Percentiles rank a stretch among this genome's conserved stretches.
Conservation (phyloP, 768 basidiomycete genomes). For the Scleroderma bovista region DNA sequence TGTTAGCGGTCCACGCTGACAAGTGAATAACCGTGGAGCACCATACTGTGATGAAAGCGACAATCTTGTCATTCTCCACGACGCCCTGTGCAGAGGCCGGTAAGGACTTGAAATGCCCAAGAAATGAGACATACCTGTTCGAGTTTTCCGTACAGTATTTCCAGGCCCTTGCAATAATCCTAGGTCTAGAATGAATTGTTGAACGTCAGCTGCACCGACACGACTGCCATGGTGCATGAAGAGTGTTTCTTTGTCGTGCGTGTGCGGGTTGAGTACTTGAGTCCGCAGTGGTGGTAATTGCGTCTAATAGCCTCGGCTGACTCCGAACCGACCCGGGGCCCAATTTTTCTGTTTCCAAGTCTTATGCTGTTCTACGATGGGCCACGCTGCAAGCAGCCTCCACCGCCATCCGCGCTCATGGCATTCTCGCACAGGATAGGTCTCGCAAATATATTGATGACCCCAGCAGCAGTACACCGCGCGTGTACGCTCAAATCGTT, state of each 20-base stretch:
- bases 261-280: too few species aligned
- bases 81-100: constrained; percentile 48
- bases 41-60: constrained; percentile 69
- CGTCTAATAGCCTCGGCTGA: too few species aligned
- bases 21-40: neutral
- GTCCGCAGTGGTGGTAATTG: too few species aligned
- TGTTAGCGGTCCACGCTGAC: constrained; percentile 5
- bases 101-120: neutral
- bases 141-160: constrained; percentile 66
- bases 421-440: constrained; percentile 78
- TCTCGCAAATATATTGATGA: constrained; percentile 51
- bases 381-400: constrained; percentile 64
- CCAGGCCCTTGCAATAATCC: constrained; percentile 74
- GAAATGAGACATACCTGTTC: constrained; percentile 47
- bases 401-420: constrained; percentile 62
- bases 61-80: constrained; percentile 73
- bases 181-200: constrained; percentile 76
- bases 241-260: too few species aligned
- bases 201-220: too few species aligned
- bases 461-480: too few species aligned
- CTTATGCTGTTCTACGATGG: constrained; percentile 66
- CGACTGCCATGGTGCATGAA: too few species aligned
- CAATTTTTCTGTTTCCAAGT: too few species aligned
- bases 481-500: constrained; percentile 79
- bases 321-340: too few species aligned